Evolutionary conservation across 208 protist species (phyloP).

Genomic region (Crithidia expoeki): DNA sequence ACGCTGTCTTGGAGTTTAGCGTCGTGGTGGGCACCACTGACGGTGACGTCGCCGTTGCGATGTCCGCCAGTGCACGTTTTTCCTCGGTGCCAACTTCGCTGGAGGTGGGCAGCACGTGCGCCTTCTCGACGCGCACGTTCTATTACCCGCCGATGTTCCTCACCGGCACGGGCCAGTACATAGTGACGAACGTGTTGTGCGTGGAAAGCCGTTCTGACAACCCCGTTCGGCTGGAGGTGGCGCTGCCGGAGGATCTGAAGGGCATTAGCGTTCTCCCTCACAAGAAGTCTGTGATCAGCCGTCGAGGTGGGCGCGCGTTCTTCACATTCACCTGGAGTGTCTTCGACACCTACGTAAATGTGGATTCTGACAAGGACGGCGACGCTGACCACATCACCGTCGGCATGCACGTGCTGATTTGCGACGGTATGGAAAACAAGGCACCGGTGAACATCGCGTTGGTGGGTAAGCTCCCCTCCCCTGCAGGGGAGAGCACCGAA

Average conservation of each 20-base stretch:
- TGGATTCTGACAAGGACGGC: constrained; percentile 21
- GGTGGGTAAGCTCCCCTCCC: constrained; percentile 36
- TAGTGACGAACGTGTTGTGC: constrained; percentile 72
- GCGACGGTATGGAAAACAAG: constrained; percentile 38
- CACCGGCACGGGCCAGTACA: constrained; percentile 46
- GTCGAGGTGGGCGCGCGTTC: constrained; percentile 30
- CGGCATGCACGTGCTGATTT: constrained; percentile 42
- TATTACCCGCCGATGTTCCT: constrained; percentile 66
- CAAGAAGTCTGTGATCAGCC: constrained; percentile 24
- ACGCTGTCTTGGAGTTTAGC: constrained; percentile 50
- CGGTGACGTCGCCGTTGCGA: constrained; percentile 10
- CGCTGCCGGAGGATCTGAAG: constrained; percentile 29
- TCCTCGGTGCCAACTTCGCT: constrained; percentile 21
- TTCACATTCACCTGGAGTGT: constrained; percentile 64
- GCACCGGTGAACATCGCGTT: constrained; percentile 46
- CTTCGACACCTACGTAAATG: constrained; percentile 41
- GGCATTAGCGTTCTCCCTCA: constrained; percentile 28
- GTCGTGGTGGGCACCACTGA: constrained; percentile 30
- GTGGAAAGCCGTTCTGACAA: constrained; percentile 53
- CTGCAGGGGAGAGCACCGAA: constrained; percentile 17
- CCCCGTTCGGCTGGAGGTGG: constrained; percentile 45
- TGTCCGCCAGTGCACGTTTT: constrained; percentile 18
- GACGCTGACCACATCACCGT: constrained; percentile 13
- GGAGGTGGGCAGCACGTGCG: constrained; percentile 11
- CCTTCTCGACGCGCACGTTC: constrained; percentile 50